Base-by-base conservation (phyloP, 345 rosid species). In the Laguncularia racemosa region DNA sequence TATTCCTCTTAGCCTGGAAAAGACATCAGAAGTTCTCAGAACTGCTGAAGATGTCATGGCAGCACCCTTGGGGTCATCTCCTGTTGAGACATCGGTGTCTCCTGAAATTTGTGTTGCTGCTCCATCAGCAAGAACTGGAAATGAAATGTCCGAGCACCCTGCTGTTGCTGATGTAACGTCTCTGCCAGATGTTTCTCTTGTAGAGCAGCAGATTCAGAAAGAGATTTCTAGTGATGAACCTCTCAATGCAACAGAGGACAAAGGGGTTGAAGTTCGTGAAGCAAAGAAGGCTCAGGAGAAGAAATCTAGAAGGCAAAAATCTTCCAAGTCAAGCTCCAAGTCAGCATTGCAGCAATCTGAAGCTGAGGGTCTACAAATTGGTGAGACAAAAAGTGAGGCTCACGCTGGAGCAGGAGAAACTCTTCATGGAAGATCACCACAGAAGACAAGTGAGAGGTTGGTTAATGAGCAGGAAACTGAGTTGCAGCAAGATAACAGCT, bases 221-320 rank as follows among this genome's bases (percentile, higher is more conserved):
- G 84, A 66, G 52, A 65, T 52, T 49, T 45, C 53, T 59, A 69
- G 46, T 63, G 71, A 55, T 50, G 81, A 74, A 63, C 58, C 67
- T 47, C 48, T 78, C 28, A 53, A 54, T 20, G 71, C 47, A 44
- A 48, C 73, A 7, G 89, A 76, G 61, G 67, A 57, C 19, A 85
- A 76, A 68, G 70, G 46, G 66, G 68, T 40, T 72, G 97, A 89
- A 69, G 67, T 61, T 28, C 71, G 71, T 53, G 96, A 82, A 55
- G 73, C 63, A 19, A 83, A 73, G 57, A 93, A 84, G 67, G 63
- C 80, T 59, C 74, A 88, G 20, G 97, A 83, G 62, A 93, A 89
- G 84, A 90, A 85, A 77, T 73, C 95, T 26, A 85, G 82, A 71
- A 90, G 83, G 73, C 96, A 87, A 60, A 89, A 87, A 59, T 69